Evolutionary conservation across 306 rosid genomes (phyloP), one percentile per base, ranked within the genome.

Genomic region (Canavalia gladiata): DNA sequence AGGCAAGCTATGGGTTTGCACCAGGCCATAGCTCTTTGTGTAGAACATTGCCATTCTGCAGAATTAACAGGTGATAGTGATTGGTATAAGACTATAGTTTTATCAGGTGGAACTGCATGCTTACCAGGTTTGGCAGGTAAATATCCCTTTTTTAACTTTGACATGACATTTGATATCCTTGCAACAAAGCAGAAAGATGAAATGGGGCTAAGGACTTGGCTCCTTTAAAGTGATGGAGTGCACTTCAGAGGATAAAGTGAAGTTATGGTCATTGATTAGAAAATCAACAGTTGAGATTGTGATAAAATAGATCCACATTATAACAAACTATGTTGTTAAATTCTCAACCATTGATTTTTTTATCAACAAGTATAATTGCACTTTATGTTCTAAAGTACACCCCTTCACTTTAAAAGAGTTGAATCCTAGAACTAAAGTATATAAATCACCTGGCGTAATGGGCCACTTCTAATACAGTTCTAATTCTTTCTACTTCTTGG

Each of bases 61-160:
- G 91, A 90, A 45, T 70, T 95, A 79, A 83, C 92, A 4, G 78
- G 82, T 0, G 97, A 93, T 76, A 82, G 75, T 77, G 75, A 89
- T 78, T 92, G 97, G 97, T 92, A 88, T 87, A 92, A 93, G 85
- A 95, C 91, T 68, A 86, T 95, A 41, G 90, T 95, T 60, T 84
- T 95, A 70, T 86, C 95, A 0, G 99, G 99, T 18, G 97, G 97
- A 10, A 86, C 90, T 42, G 92, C 97, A 31, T 93, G 99, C 78
- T 84, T 95, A 78, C 99, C 99, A 30, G 97, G 99, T 80, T 72
- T 95, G 31, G 89, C 97, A 87, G 99, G 99, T 93, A 79, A 78
- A 25, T 45, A 3, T 31, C 7, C 72, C 54, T 45, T 37, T 67
- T 30, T 11, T 25, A 2, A 30, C 62, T 52, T 4, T 43, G 8